Percentiles rank a stretch among this genome's conserved stretches.
Conservation (phyloP, 2,329 filamentous ascomycete genomes). For the Botryosphaeria dothidea region DNA sequence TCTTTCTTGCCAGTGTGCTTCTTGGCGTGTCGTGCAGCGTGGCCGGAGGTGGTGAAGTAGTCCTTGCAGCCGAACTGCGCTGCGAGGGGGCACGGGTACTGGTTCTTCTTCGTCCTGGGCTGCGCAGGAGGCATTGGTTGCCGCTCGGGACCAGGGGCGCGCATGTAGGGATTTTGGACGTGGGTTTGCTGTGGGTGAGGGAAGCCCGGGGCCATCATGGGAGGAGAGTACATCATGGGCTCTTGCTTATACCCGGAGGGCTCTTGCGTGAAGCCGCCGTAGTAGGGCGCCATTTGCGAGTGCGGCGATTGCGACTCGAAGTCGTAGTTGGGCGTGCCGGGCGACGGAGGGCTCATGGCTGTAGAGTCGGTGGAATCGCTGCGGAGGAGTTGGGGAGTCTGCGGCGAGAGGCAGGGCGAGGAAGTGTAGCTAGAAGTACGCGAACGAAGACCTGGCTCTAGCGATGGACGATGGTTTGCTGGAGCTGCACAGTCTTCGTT, state of each 20-base stretch:
- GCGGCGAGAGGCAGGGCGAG: conserved; percentile 48
- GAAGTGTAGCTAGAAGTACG: conserved; percentile 46
- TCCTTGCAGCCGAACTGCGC: conserved; percentile 73
- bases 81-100: conserved; percentile 73
- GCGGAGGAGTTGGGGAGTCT: conserved; percentile 48
- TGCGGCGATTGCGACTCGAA: conserved; percentile 20
- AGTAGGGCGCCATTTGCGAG: conserved; percentile 16
- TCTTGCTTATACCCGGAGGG: not conserved
- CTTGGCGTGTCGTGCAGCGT: conserved; percentile 82
- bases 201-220: conserved; percentile 17
- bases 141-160: conserved; percentile 32
- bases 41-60: conserved; percentile 81
- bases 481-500: conserved; percentile 42
- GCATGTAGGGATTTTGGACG: conserved; percentile 5
- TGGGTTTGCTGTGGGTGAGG: conserved; percentile 11
- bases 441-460: conserved; percentile 37
- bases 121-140: conserved; percentile 47
- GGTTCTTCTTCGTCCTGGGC: conserved; percentile 58
- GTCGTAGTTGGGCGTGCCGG: conserved; percentile 46
- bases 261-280: not conserved
- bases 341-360: conserved; percentile 46
- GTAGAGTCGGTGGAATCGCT: conserved; percentile 50
- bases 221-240: not conserved
- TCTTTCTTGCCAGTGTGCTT: conserved; percentile 82
- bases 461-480: conserved; percentile 37